phyloP scores from a whole-genome alignment of 352 stramenopile genomes.

The Phytophthora agathidicida region DNA sequence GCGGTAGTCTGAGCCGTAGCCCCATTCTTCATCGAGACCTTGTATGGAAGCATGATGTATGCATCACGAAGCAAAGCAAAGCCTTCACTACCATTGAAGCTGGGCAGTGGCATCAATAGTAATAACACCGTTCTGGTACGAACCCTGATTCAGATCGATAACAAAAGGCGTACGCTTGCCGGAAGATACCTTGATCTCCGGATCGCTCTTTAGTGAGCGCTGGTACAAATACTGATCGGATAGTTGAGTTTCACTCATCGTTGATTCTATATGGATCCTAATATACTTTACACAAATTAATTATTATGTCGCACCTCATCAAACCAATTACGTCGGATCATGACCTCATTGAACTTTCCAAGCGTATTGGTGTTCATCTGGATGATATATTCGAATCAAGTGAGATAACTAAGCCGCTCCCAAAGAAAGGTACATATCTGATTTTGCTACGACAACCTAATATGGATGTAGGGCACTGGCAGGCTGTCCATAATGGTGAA shows the following conservation, averaged over 20 bases:
- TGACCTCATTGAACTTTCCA: constrained; percentile 10
- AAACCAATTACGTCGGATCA: constrained; percentile 7
- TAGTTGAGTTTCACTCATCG: constrained; percentile 17
- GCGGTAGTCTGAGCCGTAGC: no score
- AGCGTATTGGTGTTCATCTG: neutral
- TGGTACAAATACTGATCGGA: constrained; percentile 15
- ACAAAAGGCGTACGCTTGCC: neutral
- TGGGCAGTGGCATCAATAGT: constrained; percentile 11
- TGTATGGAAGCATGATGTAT: constrained; percentile 8
- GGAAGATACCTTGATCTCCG: no score
- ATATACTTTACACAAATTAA: constrained; percentile 11
- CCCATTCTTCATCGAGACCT: constrained; percentile 15
- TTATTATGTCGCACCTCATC: constrained; percentile 1
- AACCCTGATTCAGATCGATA: constrained; percentile 11
- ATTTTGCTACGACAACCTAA: constrained; percentile 10
- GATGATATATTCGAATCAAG: constrained; percentile 17
- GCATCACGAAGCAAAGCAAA: constrained; percentile 12
- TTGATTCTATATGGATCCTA: constrained; percentile 11
- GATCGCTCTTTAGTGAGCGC: constrained; percentile 2
- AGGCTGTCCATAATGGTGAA: constrained; percentile 1
- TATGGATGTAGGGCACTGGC: constrained; percentile 18
- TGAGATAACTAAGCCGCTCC: constrained; percentile 9
- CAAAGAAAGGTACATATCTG: constrained; percentile 10
- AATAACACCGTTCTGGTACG: constrained; percentile 14
- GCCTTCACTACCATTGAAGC: constrained; percentile 4